phyloP scores from a whole-genome alignment of 768 basidiomycete genomes.

The Tremella mesenterica region DNA sequence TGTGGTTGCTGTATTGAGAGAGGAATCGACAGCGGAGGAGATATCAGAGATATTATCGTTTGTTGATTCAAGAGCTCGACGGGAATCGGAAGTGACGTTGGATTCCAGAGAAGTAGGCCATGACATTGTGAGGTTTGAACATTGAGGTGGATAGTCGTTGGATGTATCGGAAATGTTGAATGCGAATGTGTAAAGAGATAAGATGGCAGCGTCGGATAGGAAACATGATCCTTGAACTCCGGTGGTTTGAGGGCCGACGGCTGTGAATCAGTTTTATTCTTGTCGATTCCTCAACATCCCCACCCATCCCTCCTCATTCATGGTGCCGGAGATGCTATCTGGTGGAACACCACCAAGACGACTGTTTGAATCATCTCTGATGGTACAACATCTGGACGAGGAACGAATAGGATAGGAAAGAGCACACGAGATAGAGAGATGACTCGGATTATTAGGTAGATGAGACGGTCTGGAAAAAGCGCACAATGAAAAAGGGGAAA shows the following conservation, averaged over 20 bases:
- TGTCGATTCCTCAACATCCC: neutral
- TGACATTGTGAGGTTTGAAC: conserved; percentile 28
- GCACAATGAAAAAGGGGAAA: neutral
- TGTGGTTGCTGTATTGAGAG: neutral
- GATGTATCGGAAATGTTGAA: conserved; percentile 27
- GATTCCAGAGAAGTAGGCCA: conserved; percentile 37
- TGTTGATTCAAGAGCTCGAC: no score
- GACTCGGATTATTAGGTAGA: no score
- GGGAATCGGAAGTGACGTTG: conserved; percentile 13
- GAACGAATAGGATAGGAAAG: no score
- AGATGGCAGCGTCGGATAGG: conserved; percentile 24
- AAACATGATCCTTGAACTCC: conserved; percentile 18
- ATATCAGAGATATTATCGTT: no score
- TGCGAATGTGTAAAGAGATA: conserved; percentile 30
- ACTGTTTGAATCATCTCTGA: no score
- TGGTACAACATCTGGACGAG: no score
- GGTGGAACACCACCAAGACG: no score
- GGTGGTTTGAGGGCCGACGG: conserved; percentile 8
- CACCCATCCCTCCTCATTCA: no score
- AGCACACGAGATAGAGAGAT: neutral
- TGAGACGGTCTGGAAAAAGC: neutral
- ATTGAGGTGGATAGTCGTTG: conserved; percentile 26
- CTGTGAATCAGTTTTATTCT: conserved; percentile 2
- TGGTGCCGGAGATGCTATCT: no score
- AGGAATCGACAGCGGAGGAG: neutral